Conservation (phyloP, 805 yeast species). For the Wickerhamomyces pijperi region DNA sequence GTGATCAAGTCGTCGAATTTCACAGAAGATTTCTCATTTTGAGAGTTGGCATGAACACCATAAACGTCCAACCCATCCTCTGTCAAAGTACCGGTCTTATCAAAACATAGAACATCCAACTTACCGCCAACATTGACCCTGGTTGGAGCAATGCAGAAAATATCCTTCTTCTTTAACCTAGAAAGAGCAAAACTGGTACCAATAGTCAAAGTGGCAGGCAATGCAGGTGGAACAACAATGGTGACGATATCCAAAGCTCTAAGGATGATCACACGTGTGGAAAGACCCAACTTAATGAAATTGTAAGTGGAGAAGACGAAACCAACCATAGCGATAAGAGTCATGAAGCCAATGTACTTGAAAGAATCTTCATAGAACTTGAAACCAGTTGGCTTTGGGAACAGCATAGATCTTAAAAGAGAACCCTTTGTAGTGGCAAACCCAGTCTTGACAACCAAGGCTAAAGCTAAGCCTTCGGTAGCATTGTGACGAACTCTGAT, state of each 20-base stretch:
- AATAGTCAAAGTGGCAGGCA: constrained; percentile 94
- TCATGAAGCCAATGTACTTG: constrained; percentile 92
- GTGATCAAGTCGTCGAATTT: constrained; percentile 19
- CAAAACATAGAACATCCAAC: constrained; percentile 82
- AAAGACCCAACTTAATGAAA: constrained; percentile 68
- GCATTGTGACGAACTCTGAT: constrained; percentile 66
- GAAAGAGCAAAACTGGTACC: constrained; percentile 90
- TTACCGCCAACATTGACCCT: constrained; percentile 95
- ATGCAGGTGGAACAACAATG: constrained; percentile 96
- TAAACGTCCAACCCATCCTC: constrained; percentile 92
- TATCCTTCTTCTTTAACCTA: constrained; percentile 53
- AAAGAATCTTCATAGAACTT: constrained; percentile 91
- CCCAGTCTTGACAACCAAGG: constrained; percentile 82
- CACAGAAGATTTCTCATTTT: constrained; percentile 9
- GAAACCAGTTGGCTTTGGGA: constrained; percentile 90
- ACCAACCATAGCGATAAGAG: constrained; percentile 73
- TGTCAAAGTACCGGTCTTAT: constrained; percentile 94
- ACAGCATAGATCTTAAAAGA: constrained; percentile 85
- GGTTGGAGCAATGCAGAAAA: constrained; percentile 90
- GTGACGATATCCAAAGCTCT: constrained; percentile 92
- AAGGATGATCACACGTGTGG: constrained; percentile 57
- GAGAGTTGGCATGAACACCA: constrained; percentile 35
- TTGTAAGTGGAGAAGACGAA: constrained; percentile 75
- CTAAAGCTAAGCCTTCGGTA: constrained; percentile 49
- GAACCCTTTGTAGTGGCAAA: constrained; percentile 95